Percentiles rank a stretch among this genome's conserved stretches.
These are phyloP conservation scores for Wickerhamiella kazuoi DNA, from an alignment of 805 yeast genomes.

Conservation along the genomic window DNA sequence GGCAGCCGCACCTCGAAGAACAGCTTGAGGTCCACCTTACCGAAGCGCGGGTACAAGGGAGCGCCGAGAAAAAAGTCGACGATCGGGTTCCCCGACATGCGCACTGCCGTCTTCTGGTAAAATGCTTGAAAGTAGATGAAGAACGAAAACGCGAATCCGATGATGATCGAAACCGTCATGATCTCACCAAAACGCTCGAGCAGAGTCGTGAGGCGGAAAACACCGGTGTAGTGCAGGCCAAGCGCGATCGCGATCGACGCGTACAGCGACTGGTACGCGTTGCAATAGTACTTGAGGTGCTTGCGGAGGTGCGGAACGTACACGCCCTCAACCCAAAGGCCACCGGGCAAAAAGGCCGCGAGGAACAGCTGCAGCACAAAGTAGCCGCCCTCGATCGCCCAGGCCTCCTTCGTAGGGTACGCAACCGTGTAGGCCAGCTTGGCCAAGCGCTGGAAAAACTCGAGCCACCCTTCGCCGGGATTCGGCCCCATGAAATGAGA, in stretches of 20 bases:
- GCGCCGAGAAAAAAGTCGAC: conserved; percentile 97
- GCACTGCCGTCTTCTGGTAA: conserved; percentile 55
- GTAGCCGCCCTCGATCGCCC: conserved; percentile 56
- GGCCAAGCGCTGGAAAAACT: conserved; percentile 33
- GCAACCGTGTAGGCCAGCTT: conserved; percentile 26
- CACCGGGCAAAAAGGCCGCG: conserved; percentile 75
- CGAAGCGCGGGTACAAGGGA: conserved; percentile 88
- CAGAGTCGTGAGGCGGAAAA: conserved; percentile 56
- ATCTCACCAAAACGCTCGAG: conserved; percentile 76
- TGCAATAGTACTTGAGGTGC: conserved; percentile 84
- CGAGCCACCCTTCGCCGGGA: conserved; percentile 28
- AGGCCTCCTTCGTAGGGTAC: conserved; percentile 32
- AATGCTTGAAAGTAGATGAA: conserved; percentile 53
- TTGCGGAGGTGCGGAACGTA: conserved; percentile 68
- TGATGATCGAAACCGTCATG: conserved; percentile 77
- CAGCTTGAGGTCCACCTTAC: conserved; percentile 85
- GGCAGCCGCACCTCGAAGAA: conserved; percentile 95
- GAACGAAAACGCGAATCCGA: conserved; percentile 57
- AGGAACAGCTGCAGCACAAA: conserved; percentile 50
- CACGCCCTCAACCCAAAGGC: conserved; percentile 81
- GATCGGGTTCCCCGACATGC: conserved; percentile 79
- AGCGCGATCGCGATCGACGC: conserved; percentile 40
- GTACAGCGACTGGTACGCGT: conserved; percentile 77
- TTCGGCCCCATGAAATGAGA: conserved; percentile 59
- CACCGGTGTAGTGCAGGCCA: conserved; percentile 50